Base-by-base conservation (phyloP, 140 eudicot genomes). In the Flaveria floridana region DNA sequence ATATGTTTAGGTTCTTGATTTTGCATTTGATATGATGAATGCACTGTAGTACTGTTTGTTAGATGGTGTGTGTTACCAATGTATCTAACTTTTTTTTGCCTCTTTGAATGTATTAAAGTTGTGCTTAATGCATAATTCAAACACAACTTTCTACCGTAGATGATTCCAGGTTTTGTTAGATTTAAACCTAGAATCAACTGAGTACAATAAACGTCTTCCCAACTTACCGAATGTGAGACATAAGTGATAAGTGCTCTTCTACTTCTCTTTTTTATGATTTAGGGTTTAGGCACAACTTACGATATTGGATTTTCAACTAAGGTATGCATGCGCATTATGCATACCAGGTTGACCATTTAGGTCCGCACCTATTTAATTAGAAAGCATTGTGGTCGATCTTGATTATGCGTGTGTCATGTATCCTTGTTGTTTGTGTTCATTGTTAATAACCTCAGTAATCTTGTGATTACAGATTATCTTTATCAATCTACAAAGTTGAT, bases 61-160 rank as follows among this genome's bases (percentile, higher is more conserved):
- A 23, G 76, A 26, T 77, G 3, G 30, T 4, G 21, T 66, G 80
- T 52, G 74, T 34, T 76, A 39, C 53, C 20, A 8, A 65, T 37
- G 55, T 8, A 25, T 65, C 39, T 76, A 76, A 53, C 18, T 26
- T 65, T 51, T 37, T 48, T 48, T 57, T 53, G 80, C 75, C 52
- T 37, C 65, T 67, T n/a, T 59, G 50, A 2, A 9, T 44, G 12
- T 10, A 8, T 8, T 44, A 8, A 44, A 44, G 15, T 56, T 21
- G 2, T 19, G 16, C 41, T 11, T 46, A 62, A 74, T 74, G 16
- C 41, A 16, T 46, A 62, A 74, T 74, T 21, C 3, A 61, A 61
- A 58, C 18, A 62, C 14, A 30, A 2, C n/a, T 58, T n/a, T 34
- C 21, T 61, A 50, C 44, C 4, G 4, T 65, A 5, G 79, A 75